phyloP scores from a whole-genome alignment of 148 eudicot species.

The Silene latifolia region DNA sequence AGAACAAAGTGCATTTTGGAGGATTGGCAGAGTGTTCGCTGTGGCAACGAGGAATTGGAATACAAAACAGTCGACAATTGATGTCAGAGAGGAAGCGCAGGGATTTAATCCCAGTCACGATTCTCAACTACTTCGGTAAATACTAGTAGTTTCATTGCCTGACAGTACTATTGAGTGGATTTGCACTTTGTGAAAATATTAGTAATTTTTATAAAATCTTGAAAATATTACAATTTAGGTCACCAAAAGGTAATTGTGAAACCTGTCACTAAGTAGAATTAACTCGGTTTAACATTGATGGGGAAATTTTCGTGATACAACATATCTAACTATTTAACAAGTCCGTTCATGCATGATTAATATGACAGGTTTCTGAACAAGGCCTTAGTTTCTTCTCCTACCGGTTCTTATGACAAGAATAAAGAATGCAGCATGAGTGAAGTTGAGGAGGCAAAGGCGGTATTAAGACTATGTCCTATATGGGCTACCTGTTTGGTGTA shows the following conservation, averaged over 20 bases:
- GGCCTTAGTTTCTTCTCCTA: conserved; percentile 45
- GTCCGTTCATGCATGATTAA: not conserved
- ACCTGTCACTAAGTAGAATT: too few relatives aligned
- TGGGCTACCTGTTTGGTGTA: conserved; percentile 40
- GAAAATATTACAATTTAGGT: too few relatives aligned
- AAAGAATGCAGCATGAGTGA: conserved; percentile 36
- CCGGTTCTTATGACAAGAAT: conserved; percentile 29
- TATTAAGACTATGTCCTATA: conserved; percentile 25
- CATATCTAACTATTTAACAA: not conserved
- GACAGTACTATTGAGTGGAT: too few relatives aligned
- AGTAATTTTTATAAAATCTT: too few relatives aligned
- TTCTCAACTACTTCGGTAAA: conserved; percentile 54
- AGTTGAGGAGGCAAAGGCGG: conserved; percentile 65
- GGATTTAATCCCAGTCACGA: conserved; percentile 32
- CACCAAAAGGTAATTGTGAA: too few relatives aligned
- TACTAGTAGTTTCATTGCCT: too few relatives aligned
- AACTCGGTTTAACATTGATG: too few relatives aligned
- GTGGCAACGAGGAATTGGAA: conserved; percentile 50
- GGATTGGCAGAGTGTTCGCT: conserved; percentile 57
- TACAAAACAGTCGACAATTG: conserved; percentile 25
- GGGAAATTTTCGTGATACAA: not conserved
- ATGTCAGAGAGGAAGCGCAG: conserved; percentile 38
- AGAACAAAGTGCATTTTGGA: conserved; percentile 47
- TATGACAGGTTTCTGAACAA: conserved; percentile 54
- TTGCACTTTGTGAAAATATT: too few relatives aligned